These are phyloP conservation scores for Odonthalia washingtoniensis DNA, from an alignment of 31 red algal species.

Conservation along the genomic window DNA sequence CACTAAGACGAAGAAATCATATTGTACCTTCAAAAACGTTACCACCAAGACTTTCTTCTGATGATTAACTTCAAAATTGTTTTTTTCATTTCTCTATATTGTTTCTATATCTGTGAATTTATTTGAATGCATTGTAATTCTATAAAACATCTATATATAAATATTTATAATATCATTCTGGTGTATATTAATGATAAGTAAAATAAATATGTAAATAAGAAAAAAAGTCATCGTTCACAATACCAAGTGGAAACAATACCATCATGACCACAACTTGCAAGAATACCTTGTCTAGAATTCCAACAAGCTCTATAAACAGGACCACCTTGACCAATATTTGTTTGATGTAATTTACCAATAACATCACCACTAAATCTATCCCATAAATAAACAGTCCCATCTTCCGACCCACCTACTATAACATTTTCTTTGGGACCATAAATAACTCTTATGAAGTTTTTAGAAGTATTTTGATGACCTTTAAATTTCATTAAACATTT, in stretches of 20 bases:
- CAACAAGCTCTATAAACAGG: slow-evolving; percentile 86
- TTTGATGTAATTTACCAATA: slow-evolving; percentile 76
- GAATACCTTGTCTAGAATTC: slow-evolving; percentile 85
- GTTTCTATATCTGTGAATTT: not conserved
- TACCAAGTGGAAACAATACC: slow-evolving; percentile 84
- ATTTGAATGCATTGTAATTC: not conserved
- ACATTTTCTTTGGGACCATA: slow-evolving; percentile 88
- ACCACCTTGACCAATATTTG: slow-evolving; percentile 65
- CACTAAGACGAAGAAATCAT: not conserved
- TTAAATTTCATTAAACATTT: slow-evolving; percentile 89
- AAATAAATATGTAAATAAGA: too few species aligned
- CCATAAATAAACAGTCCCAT: slow-evolving; percentile 95
- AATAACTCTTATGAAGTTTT: slow-evolving; percentile 92
- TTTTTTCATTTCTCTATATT: not conserved
- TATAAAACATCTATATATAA: not conserved
- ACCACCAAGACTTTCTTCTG: not conserved
- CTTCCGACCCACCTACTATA: slow-evolving; percentile 94
- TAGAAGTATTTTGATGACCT: slow-evolving; percentile 99
- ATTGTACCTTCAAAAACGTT: not conserved
- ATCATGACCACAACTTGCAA: slow-evolving; percentile 94
- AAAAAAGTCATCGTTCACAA: too few species aligned
- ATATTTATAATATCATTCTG: too few species aligned
- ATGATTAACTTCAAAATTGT: not conserved
- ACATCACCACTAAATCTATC: slow-evolving; percentile 83
- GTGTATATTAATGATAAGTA: too few species aligned